Base-by-base conservation (phyloP, 495 filamentous ascomycete genomes). In the Cercophora newfieldiana region DNA sequence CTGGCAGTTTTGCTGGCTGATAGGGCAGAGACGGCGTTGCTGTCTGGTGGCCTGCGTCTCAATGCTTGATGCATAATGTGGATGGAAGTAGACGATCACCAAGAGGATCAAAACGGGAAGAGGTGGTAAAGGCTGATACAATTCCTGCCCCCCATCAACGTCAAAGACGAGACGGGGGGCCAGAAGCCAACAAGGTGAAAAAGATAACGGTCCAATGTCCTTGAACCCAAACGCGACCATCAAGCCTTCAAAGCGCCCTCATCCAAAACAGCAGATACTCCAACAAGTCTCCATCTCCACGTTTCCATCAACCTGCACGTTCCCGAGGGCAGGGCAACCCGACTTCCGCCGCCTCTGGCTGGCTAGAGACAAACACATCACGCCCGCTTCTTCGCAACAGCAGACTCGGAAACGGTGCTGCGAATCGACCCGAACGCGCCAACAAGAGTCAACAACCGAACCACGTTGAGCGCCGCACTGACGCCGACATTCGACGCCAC, bases 401-500 rank as follows among this genome's bases (percentile, higher is more conserved):
- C 37, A 5, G 2, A 8, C 37, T 14, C 12, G 2, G 37, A 2
- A 44, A 14, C 37, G 10, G 10, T 44, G 18, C 37, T 14, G 10
- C 37, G 3, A 44, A 4, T 14, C 37, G 37, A 14, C 12, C 87
- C 87, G 70, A 89, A 86, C 1, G 72, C 58, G 0, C 86, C 86
- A 33, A 76, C 8, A 5, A 89, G 66, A 65, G 87, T 88, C 29
- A 74, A 51, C 19, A 82, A 60, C 29, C 88, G 76, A 50, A 82
- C 73, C 18, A 82, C 68, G 53, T 88, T 85, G 51, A 89, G 70
- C 19, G 83, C 79, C 0, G 62, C 69, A 2, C 85, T 88, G 3
- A 78, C 74, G 1, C 80, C 86, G 25, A 90, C 78, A 67, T 84
- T 85, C 1, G 87, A 88, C 85, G 84, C 88, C 1, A 82, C 79